Conservation (phyloP, 2,329 filamentous ascomycete species). For the Fusarium bactridioides region DNA sequence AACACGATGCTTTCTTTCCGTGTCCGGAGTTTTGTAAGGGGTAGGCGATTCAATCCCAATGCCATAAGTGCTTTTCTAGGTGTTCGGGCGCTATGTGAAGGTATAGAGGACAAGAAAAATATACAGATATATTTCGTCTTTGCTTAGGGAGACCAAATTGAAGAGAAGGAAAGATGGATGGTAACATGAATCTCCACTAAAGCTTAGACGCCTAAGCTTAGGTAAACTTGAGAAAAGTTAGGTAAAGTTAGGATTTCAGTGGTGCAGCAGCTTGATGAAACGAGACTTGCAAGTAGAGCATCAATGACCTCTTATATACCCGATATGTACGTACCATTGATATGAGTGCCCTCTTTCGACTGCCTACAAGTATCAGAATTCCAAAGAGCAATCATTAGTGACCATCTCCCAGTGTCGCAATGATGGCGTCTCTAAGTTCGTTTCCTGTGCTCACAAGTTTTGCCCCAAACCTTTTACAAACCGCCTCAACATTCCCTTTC, state of each 20-base stretch:
- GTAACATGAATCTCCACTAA: not conserved
- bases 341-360: not conserved
- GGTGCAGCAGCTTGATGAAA: not conserved
- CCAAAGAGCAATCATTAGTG: not conserved
- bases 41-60: not conserved
- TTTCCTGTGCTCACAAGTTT: constrained; percentile 45
- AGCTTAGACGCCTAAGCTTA: not conserved
- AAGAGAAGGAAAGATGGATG: too few relatives aligned
- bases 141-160: not conserved
- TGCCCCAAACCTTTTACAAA: constrained; percentile 57
- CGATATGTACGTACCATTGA: not conserved
- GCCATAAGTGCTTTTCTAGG: not conserved
- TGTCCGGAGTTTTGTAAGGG: not conserved
- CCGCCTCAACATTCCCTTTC: constrained; percentile 67
- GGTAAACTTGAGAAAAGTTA: not conserved
- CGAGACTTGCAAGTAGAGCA: not conserved
- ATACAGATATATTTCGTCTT: not conserved
- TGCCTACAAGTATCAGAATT: not conserved
- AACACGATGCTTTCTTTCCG: not conserved
- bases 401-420: constrained; percentile 10
- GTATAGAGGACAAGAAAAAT: not conserved
- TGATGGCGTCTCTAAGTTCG: constrained; percentile 50
- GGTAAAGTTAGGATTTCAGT: not conserved
- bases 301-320: not conserved
- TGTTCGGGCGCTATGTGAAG: not conserved